Percentiles rank a stretch among this genome's conserved stretches.
Conservation (phyloP, 306 rosid species). For the Senna siamea region DNA sequence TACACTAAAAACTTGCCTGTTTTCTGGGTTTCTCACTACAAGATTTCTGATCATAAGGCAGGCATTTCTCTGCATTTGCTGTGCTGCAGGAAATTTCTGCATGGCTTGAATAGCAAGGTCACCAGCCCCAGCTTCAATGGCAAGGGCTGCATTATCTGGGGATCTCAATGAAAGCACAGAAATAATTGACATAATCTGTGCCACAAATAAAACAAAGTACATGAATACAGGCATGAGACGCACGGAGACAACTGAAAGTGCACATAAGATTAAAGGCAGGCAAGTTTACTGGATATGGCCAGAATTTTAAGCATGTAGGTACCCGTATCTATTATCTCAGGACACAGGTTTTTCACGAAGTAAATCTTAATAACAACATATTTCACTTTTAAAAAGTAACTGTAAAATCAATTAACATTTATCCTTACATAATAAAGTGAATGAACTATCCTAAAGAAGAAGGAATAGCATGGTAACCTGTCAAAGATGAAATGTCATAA, state of each 20-base stretch:
- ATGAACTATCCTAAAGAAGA: background rate
- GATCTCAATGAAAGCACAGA: conserved; percentile 80
- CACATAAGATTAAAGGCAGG: conserved; percentile 9
- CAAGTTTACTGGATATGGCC: background rate
- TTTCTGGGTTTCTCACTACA: conserved; percentile 76
- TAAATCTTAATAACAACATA: conserved; percentile 25
- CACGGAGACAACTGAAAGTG: conserved; percentile 5
- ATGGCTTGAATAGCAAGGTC: conserved; percentile 90
- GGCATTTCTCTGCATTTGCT: conserved; percentile 81
- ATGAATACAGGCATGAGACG: conserved; percentile 24
- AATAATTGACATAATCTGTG: conserved; percentile 74
- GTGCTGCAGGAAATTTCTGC: conserved; percentile 81
- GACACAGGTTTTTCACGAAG: background rate
- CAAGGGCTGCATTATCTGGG: conserved; percentile 87
- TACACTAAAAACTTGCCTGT: conserved; percentile 59
- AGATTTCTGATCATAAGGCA: conserved; percentile 95
- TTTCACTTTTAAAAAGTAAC: background rate
- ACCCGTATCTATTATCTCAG: conserved; percentile 6
- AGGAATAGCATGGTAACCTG: background rate
- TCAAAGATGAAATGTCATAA: conserved; percentile 17
- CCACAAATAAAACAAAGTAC: conserved; percentile 29
- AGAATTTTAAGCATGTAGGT: background rate
- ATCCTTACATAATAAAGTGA: too few species aligned
- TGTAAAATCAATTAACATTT: background rate
- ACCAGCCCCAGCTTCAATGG: conserved; percentile 94